A percentile compares a stretch with the other conserved stretches of the same genome.
Conservation (phyloP, 352 stramenopile species). For the Blastocystis sp. region DNA sequence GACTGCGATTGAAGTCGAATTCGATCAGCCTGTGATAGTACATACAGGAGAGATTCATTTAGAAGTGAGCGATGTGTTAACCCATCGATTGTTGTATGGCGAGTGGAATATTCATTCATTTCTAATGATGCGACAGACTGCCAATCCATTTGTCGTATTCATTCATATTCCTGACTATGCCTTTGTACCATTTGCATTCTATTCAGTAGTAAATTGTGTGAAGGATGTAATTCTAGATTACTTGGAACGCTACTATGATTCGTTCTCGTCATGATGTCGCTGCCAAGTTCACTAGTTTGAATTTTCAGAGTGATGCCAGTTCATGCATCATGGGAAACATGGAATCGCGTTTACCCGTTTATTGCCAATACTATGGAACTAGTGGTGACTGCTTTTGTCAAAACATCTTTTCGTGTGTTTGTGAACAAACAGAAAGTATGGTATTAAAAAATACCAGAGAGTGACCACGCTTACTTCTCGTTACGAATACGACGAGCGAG, state of each 20-base stretch:
- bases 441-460: constrained; percentile 59
- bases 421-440: constrained; percentile 27
- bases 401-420: constrained; percentile 24
- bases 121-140: neutral
- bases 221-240: neutral
- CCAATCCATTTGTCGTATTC: neutral
- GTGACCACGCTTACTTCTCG: constrained; percentile 40
- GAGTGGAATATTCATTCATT: neutral
- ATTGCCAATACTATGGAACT: constrained; percentile 2
- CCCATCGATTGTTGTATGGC: neutral
- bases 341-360: neutral
- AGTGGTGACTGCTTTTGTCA: constrained; percentile 3
- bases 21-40: neutral
- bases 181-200: constrained; percentile 27
- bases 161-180: neutral
- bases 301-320: neutral
- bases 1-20: neutral
- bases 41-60: neutral
- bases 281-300: neutral
- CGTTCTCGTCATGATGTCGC: neutral
- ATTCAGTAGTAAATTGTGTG: neutral
- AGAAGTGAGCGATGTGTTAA: neutral
- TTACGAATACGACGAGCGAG: constrained; percentile 69
- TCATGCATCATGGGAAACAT: neutral
- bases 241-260: neutral